A percentile compares a stretch with the other conserved stretches of the same genome.
phyloP scores from a whole-genome alignment of 257 asterid genomes.

The Anisodus acutangulus region DNA sequence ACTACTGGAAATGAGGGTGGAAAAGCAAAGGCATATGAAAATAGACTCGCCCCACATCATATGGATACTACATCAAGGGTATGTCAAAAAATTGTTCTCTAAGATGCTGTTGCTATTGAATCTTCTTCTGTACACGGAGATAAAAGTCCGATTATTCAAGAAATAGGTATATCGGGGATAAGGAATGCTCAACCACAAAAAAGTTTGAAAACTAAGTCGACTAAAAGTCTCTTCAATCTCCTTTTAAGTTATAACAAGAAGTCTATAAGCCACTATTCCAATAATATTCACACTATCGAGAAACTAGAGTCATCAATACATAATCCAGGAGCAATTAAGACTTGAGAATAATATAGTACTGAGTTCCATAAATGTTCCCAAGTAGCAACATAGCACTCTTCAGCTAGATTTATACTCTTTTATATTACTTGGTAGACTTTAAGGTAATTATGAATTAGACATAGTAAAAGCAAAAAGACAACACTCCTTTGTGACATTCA shows the following conservation, averaged over 20 bases:
- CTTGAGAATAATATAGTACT: neutral
- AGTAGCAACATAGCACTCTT: neutral
- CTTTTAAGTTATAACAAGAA: neutral
- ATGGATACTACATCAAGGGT: slow-evolving; percentile 28
- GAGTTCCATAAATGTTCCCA: neutral
- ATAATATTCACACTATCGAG: neutral
- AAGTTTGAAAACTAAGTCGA: neutral
- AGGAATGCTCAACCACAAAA: neutral
- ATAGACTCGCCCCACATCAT: neutral
- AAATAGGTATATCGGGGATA: neutral
- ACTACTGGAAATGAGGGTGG: neutral
- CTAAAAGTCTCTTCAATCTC: neutral
- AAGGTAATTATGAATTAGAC: neutral
- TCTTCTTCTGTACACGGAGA: neutral
- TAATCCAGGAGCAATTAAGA: neutral
- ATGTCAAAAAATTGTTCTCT: neutral
- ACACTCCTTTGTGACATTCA: neutral
- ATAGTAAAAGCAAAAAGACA: neutral
- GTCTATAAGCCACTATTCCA: neutral
- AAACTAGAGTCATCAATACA: neutral
- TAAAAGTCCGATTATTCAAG: neutral
- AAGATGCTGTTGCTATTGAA: neutral
- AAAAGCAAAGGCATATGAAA: neutral
- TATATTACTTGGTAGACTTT: neutral
- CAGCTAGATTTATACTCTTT: no score